These are phyloP conservation scores for Gossypium trilobum DNA, from an alignment of 441 rosid species.

Conservation along the genomic window DNA sequence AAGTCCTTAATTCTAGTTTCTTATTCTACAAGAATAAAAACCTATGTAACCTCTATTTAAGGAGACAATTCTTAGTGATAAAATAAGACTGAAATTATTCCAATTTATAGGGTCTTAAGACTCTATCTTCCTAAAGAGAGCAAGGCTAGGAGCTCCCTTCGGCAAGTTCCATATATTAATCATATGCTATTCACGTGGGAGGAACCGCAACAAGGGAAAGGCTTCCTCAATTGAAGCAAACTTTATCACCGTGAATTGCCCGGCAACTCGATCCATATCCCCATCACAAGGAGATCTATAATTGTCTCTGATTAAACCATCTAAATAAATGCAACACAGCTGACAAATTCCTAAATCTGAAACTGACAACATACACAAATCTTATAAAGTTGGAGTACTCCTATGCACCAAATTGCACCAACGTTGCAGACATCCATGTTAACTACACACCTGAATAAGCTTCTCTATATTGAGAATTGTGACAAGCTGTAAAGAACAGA, in stretches of 20 bases:
- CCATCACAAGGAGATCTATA: neutral
- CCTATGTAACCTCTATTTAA: neutral
- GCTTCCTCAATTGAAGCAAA: neutral
- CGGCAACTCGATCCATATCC: neutral
- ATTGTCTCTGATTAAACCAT: neutral
- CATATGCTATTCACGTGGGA: neutral
- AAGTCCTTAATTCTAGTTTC: neutral
- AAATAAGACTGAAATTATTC: neutral
- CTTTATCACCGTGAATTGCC: neutral
- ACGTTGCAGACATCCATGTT: neutral
- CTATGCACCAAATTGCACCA: neutral
- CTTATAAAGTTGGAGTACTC: neutral
- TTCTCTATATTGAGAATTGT: neutral
- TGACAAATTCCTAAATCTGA: neutral
- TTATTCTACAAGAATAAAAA: neutral
- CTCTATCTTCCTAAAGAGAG: neutral
- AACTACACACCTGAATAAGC: neutral
- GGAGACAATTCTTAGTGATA: neutral
- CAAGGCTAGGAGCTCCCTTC: neutral
- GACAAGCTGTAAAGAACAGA: neutral
- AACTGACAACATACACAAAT: neutral
- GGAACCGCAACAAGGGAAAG: neutral
- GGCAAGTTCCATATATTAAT: neutral
- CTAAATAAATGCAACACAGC: neutral
- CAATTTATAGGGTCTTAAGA: neutral